Conservation (phyloP, 2,329 filamentous ascomycete species). For the Pseudogymnoascus sp. region DNA sequence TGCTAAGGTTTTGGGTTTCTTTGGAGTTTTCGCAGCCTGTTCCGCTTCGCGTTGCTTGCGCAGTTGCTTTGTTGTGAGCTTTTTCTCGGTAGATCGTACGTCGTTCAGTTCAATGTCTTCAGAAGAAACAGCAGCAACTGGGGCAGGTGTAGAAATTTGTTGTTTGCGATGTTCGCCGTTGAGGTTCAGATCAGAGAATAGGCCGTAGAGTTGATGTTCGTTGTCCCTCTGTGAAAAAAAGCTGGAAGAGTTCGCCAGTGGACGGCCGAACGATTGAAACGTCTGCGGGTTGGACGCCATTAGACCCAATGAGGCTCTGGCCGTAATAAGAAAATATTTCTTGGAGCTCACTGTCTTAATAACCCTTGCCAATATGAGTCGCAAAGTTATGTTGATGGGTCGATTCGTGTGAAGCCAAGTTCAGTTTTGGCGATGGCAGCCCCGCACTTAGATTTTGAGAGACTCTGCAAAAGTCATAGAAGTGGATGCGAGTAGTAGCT, state of each 20-base stretch:
- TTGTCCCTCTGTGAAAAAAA: background rate
- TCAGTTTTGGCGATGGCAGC: background rate
- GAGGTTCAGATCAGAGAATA: background rate
- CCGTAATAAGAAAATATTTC: slow-evolving; percentile 3
- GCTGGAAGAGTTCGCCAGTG: slow-evolving; percentile 1
- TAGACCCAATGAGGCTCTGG: slow-evolving; percentile 8
- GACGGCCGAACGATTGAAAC: slow-evolving; percentile 6
- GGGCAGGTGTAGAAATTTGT: background rate
- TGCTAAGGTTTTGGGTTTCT: background rate
- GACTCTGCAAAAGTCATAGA: background rate
- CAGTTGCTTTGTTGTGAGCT: slow-evolving; percentile 3
- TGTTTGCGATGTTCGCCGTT: background rate
- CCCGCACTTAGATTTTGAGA: background rate
- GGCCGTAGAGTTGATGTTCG: slow-evolving; percentile 5
- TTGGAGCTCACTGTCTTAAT: slow-evolving; percentile 7
- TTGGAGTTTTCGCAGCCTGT: slow-evolving; percentile 1
- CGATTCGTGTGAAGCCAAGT: background rate
- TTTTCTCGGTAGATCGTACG: background rate
- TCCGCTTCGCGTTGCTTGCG: background rate
- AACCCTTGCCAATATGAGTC: background rate
- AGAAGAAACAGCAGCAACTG: background rate
- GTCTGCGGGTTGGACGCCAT: slow-evolving; percentile 10
- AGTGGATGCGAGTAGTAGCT: background rate
- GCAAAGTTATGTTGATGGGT: background rate
- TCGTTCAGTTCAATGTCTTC: slow-evolving; percentile 4